phyloP scores from a whole-genome alignment of 78 protist species.

The Polysphondylium violaceum region DNA sequence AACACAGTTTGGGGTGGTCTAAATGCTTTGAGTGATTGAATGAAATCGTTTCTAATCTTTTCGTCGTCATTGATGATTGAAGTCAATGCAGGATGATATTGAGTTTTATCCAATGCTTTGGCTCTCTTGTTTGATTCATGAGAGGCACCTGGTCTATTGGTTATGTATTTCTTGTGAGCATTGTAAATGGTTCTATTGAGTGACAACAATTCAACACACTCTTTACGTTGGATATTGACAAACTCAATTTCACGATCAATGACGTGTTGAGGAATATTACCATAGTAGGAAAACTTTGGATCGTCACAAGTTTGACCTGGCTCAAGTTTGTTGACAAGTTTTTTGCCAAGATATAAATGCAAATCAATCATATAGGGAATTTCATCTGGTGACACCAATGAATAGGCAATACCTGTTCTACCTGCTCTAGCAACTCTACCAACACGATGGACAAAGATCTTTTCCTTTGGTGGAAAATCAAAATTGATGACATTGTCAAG shows the following conservation, averaged over 20 bases:
- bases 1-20: constrained; percentile 83
- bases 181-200: constrained; percentile 44
- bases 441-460: constrained; percentile 99
- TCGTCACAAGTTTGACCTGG: constrained; percentile 27
- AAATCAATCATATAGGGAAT: constrained; percentile 94
- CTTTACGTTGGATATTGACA: background rate
- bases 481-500: constrained; percentile 98
- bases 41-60: constrained; percentile 8
- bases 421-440: constrained; percentile 99
- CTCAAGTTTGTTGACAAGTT: constrained; percentile 2
- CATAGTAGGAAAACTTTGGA: constrained; percentile 31
- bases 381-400: constrained; percentile 95
- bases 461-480: constrained; percentile 97
- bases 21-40: constrained; percentile 48
- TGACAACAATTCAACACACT: constrained; percentile 36
- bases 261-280: constrained; percentile 59
- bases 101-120: constrained; percentile 4
- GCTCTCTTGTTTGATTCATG: constrained; percentile 75
- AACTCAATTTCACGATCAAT: constrained; percentile 46
- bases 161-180: constrained; percentile 86
- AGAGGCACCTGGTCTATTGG: constrained; percentile 89
- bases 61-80: background rate
- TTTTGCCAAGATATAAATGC: constrained; percentile 86
- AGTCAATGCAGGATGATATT: constrained; percentile 11
- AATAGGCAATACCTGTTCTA: constrained; percentile 92